Base-by-base conservation (phyloP, 306 rosid species). In the Corylus heterophylla region DNA sequence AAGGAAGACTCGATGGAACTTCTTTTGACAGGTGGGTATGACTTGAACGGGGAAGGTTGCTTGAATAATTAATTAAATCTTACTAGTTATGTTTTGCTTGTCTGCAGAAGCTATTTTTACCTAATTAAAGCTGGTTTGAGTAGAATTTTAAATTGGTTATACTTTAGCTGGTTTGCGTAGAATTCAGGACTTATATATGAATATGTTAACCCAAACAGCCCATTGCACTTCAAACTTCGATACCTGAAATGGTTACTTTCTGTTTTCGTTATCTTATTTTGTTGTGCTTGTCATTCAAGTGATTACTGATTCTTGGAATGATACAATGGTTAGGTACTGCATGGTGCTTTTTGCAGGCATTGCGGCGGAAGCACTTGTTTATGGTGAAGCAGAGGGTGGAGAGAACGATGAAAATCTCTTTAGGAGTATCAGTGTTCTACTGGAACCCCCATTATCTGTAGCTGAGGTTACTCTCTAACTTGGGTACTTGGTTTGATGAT, bases 301-400 rank as follows among this genome's bases (percentile, higher is more conserved):
- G 80, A 47, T 52, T 48, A 67, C 74, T 84, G 75, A 71, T 77
- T 55, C 67, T 73, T 72, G 47, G 45, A 66, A 58, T 66, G 74
- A 76, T 51, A 39, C 82, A 11, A 52, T 79, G 81, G 75, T 81
- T 80, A 95, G 99, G 90, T 95, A 95, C 89, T 92, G 96, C 89
- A 91, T 90, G 98, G 97, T 95, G 73, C 98, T 95, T 80, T 95
- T 93, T 85, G 92, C 99, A 13, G 99, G 99, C 74, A 93, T 93
- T 85, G 94, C 98, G 8, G 97, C 99, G 48, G 99, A 93, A 87
- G 99, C 97, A 83, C 99, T 95, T 69, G 71, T 95, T 56, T 95
- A 93, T 73, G 97, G 96, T 20, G 98, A 95, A 80, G 97, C 98
- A 68, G 98, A 95, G 88, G 98, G 98, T 47, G 98, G 98, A 59